phyloP scores from a whole-genome alignment of 257 asterid genomes.

The Plantago major region DNA sequence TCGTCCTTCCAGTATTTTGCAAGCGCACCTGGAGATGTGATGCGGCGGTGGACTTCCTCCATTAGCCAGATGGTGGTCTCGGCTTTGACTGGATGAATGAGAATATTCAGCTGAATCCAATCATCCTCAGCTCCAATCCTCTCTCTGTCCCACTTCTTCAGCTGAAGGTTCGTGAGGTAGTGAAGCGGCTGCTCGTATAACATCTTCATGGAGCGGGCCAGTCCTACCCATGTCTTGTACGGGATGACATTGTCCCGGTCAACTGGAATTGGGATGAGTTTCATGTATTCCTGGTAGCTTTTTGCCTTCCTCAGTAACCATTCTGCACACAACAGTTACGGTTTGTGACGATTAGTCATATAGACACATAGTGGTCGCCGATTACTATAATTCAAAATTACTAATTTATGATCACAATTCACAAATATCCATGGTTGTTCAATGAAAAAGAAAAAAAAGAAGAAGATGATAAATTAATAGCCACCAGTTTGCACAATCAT shows the following conservation, averaged over 20 bases:
- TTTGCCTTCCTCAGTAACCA: constrained; percentile 31
- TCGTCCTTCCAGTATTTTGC: constrained; percentile 51
- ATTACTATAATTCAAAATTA: background rate
- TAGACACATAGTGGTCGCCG: background rate
- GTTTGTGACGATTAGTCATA: background rate
- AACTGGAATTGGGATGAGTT: constrained; percentile 47
- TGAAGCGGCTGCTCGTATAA: constrained; percentile 70
- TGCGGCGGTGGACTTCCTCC: constrained; percentile 57
- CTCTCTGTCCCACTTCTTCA: constrained; percentile 44
- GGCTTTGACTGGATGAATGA: constrained; percentile 57
- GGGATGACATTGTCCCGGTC: constrained; percentile 49
- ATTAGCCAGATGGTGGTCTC: constrained; percentile 65
- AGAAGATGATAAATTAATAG: background rate
- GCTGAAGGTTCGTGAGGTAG: constrained; percentile 62
- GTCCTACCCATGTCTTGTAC: constrained; percentile 59
- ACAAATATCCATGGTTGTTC: background rate
- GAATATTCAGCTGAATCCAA: constrained; percentile 34
- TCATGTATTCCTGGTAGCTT: constrained; percentile 50
- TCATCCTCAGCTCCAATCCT: constrained; percentile 47
- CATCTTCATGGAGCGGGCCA: constrained; percentile 56
- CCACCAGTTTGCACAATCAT: background rate
- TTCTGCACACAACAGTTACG: constrained; percentile 34
- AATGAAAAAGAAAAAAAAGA: background rate
- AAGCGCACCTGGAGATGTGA: constrained; percentile 47
- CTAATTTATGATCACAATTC: background rate